phyloP scores from a whole-genome alignment of 371 early-diverging fungal genomes.

The Polyrhizophydium stewartii region DNA sequence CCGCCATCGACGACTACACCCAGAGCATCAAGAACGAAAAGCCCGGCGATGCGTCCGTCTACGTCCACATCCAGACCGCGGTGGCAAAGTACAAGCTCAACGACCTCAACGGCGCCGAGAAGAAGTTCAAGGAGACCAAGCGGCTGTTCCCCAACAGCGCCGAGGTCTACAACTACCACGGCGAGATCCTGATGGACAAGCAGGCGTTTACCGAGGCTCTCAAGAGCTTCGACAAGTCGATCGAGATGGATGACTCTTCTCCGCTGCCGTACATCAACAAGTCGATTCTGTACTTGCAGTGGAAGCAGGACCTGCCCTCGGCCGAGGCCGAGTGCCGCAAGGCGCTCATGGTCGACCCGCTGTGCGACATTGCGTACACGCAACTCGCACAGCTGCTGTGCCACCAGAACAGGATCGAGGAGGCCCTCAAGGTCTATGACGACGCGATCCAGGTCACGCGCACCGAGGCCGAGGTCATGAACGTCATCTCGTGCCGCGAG shows the following conservation, averaged over 20 bases:
- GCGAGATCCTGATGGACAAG: constrained; percentile 89
- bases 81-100: constrained; percentile 91
- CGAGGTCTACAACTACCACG: constrained; percentile 95
- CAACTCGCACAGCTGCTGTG: constrained; percentile 86
- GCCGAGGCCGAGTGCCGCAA: constrained; percentile 76
- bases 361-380: constrained; percentile 92
- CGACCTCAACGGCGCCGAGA: constrained; percentile 63
- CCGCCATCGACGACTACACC: constrained; percentile 81
- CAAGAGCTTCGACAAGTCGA: constrained; percentile 73
- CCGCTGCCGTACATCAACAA: constrained; percentile 95
- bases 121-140: constrained; percentile 74
- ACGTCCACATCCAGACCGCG: constrained; percentile 90
- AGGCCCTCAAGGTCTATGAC: constrained; percentile 79
- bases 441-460: constrained; percentile 62
- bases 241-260: constrained; percentile 63
- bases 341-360: constrained; percentile 86
- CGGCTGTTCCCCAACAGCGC: constrained; percentile 74
- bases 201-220: constrained; percentile 71
- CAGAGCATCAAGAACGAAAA: constrained; percentile 69
- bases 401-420: constrained; percentile 79
- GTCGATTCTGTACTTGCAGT: constrained; percentile 78
- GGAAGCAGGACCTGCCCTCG: constrained; percentile 63
- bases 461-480: constrained; percentile 85
- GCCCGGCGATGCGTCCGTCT: constrained; percentile 79
- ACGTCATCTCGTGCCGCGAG: constrained; percentile 74